Base-by-base conservation (phyloP, 768 basidiomycete species). In the Suillus placidus region DNA sequence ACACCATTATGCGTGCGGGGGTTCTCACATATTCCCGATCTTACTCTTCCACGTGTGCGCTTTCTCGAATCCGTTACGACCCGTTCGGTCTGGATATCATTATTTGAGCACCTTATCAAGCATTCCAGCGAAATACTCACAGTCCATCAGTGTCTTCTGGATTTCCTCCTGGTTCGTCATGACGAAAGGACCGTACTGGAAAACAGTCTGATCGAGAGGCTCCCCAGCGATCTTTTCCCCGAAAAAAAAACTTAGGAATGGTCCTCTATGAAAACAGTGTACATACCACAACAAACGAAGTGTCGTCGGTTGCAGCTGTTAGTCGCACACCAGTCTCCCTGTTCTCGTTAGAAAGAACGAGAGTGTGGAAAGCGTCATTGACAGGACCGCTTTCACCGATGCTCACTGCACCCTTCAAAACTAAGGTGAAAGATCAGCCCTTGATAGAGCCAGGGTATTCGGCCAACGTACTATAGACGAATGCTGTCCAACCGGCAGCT, bases 401-500 rank as follows among this genome's bases (percentile, higher is more conserved):
- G 57, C 75, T 76, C 16, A 97, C 74, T 9, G 79, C 74, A 1
- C 96, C 97, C 63, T 76, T 71, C 77, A 76, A 77, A 32, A 76
- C 76, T 78, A 30, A 37, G 4, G 47, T 32, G 23, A 49, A 26
- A 38, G 23, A 30, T 23, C 16, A 65, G 69, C 37, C 73, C 56
- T 35, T 26, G n/a, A 40, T n/a, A 51, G 30, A 43, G 42, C n/a
- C 1, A 0, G 20, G 16, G 38, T 23, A 52, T 47, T 43, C 62
- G 42, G 30, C 0, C 45, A 61, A 73, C 89, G 68, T 73, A 93
- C 93, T 83, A 75, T 95, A 97, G 34, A 91, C 79, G 73, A 98
- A 97, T 0, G 92, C 77, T 7, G 94, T 97, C 97, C 97, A 99
- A 20, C 89, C 90, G n/a, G 80, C 69, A 6, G 92, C 92, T 93